These are phyloP conservation scores for Colletotrichum godetiae DNA, from an alignment of 2,329 filamentous ascomycete genomes.

Conservation along the genomic window DNA sequence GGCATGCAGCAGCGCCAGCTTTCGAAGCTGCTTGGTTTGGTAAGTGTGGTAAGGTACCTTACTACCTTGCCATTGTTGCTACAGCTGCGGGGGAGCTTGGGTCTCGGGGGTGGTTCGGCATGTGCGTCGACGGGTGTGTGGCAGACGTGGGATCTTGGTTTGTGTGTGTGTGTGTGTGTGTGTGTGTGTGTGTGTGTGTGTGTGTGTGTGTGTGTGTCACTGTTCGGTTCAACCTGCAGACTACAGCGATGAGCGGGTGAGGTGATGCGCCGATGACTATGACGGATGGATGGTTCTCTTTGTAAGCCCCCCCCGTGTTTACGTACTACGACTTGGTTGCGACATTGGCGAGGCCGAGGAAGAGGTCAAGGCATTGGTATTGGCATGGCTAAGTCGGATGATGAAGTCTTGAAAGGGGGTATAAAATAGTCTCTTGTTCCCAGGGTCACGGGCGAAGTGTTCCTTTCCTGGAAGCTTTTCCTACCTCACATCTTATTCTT, in stretches of 20 bases:
- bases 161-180: neutral
- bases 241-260: constrained; percentile 19
- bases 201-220: neutral
- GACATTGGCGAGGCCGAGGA: constrained; percentile 20
- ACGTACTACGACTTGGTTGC: constrained; percentile 21
- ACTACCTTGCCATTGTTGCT: constrained; percentile 18
- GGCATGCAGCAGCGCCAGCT: neutral
- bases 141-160: neutral
- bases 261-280: constrained; percentile 33
- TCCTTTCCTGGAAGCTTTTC: neutral
- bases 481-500: neutral
- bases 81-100: constrained; percentile 23
- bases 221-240: constrained; percentile 14
- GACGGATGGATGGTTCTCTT: constrained; percentile 5
- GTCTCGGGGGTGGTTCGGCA: constrained; percentile 34
- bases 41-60: neutral
- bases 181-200: neutral
- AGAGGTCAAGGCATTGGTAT: constrained; percentile 24
- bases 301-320: constrained; percentile 17
- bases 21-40: neutral
- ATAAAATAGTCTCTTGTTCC: constrained; percentile 15
- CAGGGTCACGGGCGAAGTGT: neutral
- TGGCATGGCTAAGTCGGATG: constrained; percentile 11
- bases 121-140: constrained; percentile 11
- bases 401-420: neutral